phyloP scores from a whole-genome alignment of 116 monocot genomes.

The Thalassia testudinum region DNA sequence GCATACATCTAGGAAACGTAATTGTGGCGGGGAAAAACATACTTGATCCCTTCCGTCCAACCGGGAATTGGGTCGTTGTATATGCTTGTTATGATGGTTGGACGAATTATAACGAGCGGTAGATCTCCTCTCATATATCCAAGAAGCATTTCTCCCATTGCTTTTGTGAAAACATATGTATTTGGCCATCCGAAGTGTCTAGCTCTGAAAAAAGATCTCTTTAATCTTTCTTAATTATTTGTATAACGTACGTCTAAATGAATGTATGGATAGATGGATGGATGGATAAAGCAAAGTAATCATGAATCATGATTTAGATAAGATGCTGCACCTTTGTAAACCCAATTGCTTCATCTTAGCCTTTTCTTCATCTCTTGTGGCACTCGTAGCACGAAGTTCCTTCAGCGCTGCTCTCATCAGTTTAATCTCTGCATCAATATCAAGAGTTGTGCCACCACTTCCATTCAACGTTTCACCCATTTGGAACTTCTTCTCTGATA shows the following conservation, averaged over 20 bases:
- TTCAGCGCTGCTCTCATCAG: conserved; percentile 16
- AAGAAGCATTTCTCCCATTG: conserved; percentile 92
- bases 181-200: conserved; percentile 85
- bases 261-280: too few relatives aligned
- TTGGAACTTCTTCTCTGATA: conserved; percentile 27
- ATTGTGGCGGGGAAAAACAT: background rate
- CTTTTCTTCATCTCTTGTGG: conserved; percentile 15
- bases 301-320: too few relatives aligned
- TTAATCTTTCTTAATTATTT: too few relatives aligned
- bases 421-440: conserved; percentile 27
- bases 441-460: conserved; percentile 6
- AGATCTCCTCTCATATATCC: conserved; percentile 56
- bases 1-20: background rate
- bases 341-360: conserved; percentile 46
- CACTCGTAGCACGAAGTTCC: conserved; percentile 8
- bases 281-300: too few relatives aligned
- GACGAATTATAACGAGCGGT: conserved; percentile 73
- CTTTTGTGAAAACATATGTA: conserved; percentile 94
- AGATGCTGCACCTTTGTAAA: conserved; percentile 22
- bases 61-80: conserved; percentile 76
- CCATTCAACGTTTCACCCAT: conserved; percentile 30
- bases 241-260: too few relatives aligned
- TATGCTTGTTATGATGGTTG: conserved; percentile 80
- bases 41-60: conserved; percentile 99
- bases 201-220: conserved; percentile 28